Conservation (phyloP, 768 basidiomycete genomes). For the Pulveroboletus ravenelii region DNA sequence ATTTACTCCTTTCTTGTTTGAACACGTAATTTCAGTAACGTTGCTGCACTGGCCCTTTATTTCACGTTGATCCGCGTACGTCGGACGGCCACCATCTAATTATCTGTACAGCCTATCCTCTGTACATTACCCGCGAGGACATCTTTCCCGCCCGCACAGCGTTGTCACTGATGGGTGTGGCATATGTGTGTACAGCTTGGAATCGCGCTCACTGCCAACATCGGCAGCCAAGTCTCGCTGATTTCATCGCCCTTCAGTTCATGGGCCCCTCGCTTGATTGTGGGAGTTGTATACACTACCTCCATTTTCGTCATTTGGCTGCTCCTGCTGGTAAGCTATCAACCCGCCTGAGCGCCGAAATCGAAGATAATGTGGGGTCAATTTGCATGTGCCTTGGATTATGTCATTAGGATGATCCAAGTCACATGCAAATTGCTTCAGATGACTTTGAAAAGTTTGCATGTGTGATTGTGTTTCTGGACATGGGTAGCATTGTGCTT, state of each 20-base stretch:
- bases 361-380: not conserved
- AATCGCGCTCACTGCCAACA: slow-evolving; percentile 95
- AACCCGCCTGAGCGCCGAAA: slow-evolving; percentile 64
- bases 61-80: slow-evolving; percentile 90
- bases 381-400: slow-evolving; percentile 24
- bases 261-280: slow-evolving; percentile 88
- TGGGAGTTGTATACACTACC: slow-evolving; percentile 72
- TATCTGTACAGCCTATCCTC: slow-evolving; percentile 71
- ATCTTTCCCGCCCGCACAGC: not conserved
- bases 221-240: slow-evolving; percentile 94
- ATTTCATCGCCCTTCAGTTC: slow-evolving; percentile 88
- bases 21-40: slow-evolving; percentile 56
- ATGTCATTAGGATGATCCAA: too few species aligned
- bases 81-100: slow-evolving; percentile 12
- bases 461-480: slow-evolving; percentile 93
- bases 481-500: slow-evolving; percentile 96
- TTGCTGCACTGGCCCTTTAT: slow-evolving; percentile 95
- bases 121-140: slow-evolving; percentile 85
- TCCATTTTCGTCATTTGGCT: slow-evolving; percentile 92
- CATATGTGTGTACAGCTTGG: slow-evolving; percentile 55
- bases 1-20: not conserved
- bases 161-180: not conserved
- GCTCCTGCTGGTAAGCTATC: slow-evolving; percentile 78
- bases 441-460: slow-evolving; percentile 94
- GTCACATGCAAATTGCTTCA: slow-evolving; percentile 21